Base-by-base conservation (phyloP, 2,329 filamentous ascomycete genomes). In the Huntiella decipiens region DNA sequence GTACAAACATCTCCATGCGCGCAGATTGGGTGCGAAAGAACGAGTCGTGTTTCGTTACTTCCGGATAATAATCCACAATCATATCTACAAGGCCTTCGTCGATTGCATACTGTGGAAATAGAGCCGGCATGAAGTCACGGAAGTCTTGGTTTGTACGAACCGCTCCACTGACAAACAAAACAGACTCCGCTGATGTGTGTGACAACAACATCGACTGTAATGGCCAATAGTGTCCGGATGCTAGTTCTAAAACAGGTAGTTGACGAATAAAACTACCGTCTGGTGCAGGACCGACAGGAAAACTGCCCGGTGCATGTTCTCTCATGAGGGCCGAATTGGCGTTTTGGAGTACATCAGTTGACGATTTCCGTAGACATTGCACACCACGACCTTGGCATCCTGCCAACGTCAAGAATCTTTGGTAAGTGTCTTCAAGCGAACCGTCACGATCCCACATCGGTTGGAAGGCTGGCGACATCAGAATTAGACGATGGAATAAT, bases 391-490 rank as follows among this genome's bases (percentile, higher is more conserved):
- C 54, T 3, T 51, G 31, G 43, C 59, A 60, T 5, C 59, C 58
- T 12, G 59, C 56, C 4, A 60, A 52, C 1, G 50, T 42, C 8
- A 56, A 56, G 46, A 63, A 63, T 12, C 52, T 52, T 11, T 57
- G 53, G 48, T 61, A 62, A 3, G 51, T 54, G 8, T 50, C 47
- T 32, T 61, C 55, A 19, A 59, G 51, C 2, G 44, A 49, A 5
- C 56, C 58, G 3, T 51, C 52, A 12, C 57, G 54, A 48, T 62
- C 58, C 54, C 57, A 60, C 52, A 58, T 58, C 28, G 54, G 54
- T 51, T 61, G 56, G 48, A 56, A 61, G 8, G 60, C 59, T 1
- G 60, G 59, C 6, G 57, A 60, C 43, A 61, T 58, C 5, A 61
- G 43, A 19, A 63, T 56, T 38, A 55, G 58, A 7, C 46, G 47